Base-by-base conservation (phyloP, 441 rosid species). In the Syzygium malaccense region DNA sequence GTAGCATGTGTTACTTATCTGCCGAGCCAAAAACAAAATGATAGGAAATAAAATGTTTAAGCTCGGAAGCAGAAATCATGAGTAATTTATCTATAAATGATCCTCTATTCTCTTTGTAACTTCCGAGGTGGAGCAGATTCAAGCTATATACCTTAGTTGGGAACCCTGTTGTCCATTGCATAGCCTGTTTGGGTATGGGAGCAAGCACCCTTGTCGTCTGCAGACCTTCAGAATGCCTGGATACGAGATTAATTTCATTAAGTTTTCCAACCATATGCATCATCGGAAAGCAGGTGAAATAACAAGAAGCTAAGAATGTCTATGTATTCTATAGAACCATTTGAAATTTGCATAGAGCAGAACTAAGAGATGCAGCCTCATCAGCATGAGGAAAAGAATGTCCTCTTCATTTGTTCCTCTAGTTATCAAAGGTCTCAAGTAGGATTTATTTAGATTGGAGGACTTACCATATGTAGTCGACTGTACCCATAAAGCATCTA, bases 401-500 rank as follows among this genome's bases (percentile, higher is more conserved):
- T 75, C 51, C 83, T 41, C 53, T 75, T 75, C n/a, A 23, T 41
- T 75, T 41, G 53, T 41, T 41, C 83, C 53, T 75, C 51, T 41
- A 23, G 53, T 75, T 41, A 75, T 41, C 33, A 87, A 83, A 7
- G 45, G 86, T 45, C 83, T 41, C 3, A n/a, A 58, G 49, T 25
- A 58, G 75, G 45, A 58, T 41, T 33, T 30, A 84, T 85, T 66
- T 32, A 80, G 64, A 75, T 41, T 14, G 57, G 60, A 62, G 51
- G 58, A 71, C 92, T 90, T 92, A 95, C 99, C 98, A 98, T 92
- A 97, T 97, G 91, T 97, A 98, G 91, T 97, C 99, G 91, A 97
- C 99, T 51, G 99, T 95, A 90, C 99, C 99, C 93, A 94, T 89
- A 94, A 98, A 98, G 89, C 97, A 92, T 93, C 98, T 94, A 90